Base-by-base conservation (phyloP, 169 alveolate species). In the Plasmodium cynomolgi region DNA sequence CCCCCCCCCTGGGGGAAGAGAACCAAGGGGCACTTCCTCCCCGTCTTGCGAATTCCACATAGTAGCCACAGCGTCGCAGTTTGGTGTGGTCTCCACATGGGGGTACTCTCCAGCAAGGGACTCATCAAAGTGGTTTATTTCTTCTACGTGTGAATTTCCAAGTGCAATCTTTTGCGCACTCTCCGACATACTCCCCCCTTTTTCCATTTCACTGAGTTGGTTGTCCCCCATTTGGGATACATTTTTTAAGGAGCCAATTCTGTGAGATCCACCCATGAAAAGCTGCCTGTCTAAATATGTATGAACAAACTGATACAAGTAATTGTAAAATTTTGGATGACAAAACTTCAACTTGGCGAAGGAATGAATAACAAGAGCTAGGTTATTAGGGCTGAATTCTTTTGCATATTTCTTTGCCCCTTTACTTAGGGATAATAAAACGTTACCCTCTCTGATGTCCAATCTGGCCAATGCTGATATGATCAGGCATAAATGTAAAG, bases 331-430 rank as follows among this genome's bases (percentile, higher is more conserved):
- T 72, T 82, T 71, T 9, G 95, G 95, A 54, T 91, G 97, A 17
- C 58, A 75, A 73, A 95, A 95, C 41, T 95, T 95, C 81, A 96
- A 84, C 82, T 96, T 96, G n/a, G 98, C 97, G 54, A 96, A 88
- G 31, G 98, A 96, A 84, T 96, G 97, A 73, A 92, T 92, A 62
- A 92, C 71, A 54, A 96, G 82, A 39, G 97, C 92, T 71, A 96
- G 84, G 68, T 95, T 92, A 50, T 94, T 95, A 20, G 96, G 96
- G 29, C 95, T 39, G 11, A 95, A 90, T 31, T 93, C 94, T 26
- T 88, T 86, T 44, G 96, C 96, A 5, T 96, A 86, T n/a, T 92
- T 68, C 44, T 95, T 85, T 1, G 94, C 84, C 20, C 85, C 84
- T 81, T 92, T 95, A 47, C 94, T 74, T 56, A 96, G 39, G 75